Base-by-base conservation (phyloP, 225 moss, liverwort and hornwort species). In the Climacium dendroides region DNA sequence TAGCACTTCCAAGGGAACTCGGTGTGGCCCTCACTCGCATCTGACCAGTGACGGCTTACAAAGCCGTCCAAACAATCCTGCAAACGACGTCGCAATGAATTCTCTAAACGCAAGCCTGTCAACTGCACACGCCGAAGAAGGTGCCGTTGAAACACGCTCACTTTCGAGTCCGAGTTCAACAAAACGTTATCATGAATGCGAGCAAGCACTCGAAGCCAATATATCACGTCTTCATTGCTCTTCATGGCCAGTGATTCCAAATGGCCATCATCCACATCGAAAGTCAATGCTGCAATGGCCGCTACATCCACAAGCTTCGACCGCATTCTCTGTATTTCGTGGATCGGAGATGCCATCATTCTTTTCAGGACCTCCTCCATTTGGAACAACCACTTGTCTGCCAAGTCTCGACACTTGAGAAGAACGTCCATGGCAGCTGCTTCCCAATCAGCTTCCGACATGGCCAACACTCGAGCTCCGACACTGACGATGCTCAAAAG, bases 211-310 rank as follows among this genome's bases (percentile, higher is more conserved):
- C 78, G 84, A 70, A 93, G 84, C 93, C 93, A 93, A 34, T 77
- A 82, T n/a, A 86, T 61, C 41, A 73, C 91, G n/a, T 89, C 88
- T 2, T 55, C 81, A 4, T 81, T 39, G 53, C 66, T 41, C 13
- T 30, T 70, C 8, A 92, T 1, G 2, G 84, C 55, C 10, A 87
- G 55, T 15, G 80, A 61, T 5, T n/a, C 24, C 85, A 85, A 35
- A 59, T 89, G 90, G 48, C 2, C 10, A 62, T 41, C 84, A 39
- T 69, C 55, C 4, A 91, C 88, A 69, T 93, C 93, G 25, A 90
- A 93, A 35, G 93, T 93, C 13, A 93, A 88, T 7, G 91, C 91
- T 71, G 86, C 88, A 45, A 91, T 91, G 54, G 88, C 93, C 19
- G 91, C 91, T 30, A 78, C 78, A 48, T 89, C 88, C 26, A 91